Evolutionary conservation across 148 eudicot species (phyloP).

Genomic region (Spergularia bocconei): DNA sequence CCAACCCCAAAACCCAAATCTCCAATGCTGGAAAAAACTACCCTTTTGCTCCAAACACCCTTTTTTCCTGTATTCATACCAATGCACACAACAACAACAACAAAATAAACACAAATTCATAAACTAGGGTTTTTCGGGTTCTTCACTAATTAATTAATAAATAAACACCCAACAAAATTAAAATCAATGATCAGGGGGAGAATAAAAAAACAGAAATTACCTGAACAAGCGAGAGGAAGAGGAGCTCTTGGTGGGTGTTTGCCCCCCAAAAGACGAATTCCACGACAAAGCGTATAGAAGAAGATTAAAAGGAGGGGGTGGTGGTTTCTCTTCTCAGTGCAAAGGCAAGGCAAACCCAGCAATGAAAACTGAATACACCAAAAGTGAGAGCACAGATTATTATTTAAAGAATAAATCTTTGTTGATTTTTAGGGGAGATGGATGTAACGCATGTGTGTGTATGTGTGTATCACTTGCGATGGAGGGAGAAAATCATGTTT

Average conservation of each 20-base stretch:
- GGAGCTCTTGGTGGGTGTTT: no score
- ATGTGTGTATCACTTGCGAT: neutral
- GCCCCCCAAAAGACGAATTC: constrained; percentile 23
- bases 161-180: neutral
- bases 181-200: neutral
- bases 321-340: constrained; percentile 8
- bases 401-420: neutral
- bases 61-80: constrained; percentile 16
- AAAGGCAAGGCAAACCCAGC: neutral
- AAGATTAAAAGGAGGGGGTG: constrained; percentile 6
- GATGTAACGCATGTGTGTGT: constrained; percentile 28
- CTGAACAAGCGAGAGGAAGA: neutral
- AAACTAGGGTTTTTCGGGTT: constrained; percentile 33
- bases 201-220: neutral
- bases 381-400: constrained; percentile 8
- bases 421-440: constrained; percentile 3
- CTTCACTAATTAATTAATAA: neutral
- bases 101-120: constrained; percentile 16
- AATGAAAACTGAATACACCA: constrained; percentile 13
- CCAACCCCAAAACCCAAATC: constrained; percentile 29
- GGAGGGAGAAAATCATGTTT: constrained; percentile 4
- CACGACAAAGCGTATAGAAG: neutral
- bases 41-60: constrained; percentile 11
- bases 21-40: constrained; percentile 17
- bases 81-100: constrained; percentile 28